Conservation (phyloP, 2,329 filamentous ascomycete genomes). For the Botrytis galanthina region DNA sequence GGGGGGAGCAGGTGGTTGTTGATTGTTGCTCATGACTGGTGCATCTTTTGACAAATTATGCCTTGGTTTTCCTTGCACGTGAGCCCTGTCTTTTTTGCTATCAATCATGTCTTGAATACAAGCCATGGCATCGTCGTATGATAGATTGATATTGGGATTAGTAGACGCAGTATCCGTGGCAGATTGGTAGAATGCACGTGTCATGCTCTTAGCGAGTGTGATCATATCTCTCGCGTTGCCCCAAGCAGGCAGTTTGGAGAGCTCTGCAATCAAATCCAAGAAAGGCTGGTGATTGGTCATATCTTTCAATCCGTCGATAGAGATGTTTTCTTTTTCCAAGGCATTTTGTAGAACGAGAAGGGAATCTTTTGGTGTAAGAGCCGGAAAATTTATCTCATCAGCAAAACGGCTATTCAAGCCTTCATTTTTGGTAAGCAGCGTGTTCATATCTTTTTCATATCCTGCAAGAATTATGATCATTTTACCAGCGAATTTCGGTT, state of each 20-base stretch:
- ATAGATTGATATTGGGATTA: constrained; percentile 26
- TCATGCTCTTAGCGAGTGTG: constrained; percentile 47
- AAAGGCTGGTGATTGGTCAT: constrained; percentile 33
- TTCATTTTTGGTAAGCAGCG: constrained; percentile 50
- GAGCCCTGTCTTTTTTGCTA: constrained; percentile 22
- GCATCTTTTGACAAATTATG: not conserved
- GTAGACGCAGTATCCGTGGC: constrained; percentile 15
- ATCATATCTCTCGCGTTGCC: constrained; percentile 54
- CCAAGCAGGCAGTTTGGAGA: constrained; percentile 46
- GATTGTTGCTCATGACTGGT: constrained; percentile 20
- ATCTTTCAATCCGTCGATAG: constrained; percentile 28
- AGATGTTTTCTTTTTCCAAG: constrained; percentile 38
- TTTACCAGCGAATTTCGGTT: constrained; percentile 49
- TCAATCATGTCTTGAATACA: constrained; percentile 33
- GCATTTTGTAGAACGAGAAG: constrained; percentile 41
- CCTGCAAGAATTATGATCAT: constrained; percentile 57
- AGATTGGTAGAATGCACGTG: constrained; percentile 35
- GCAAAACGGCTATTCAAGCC: constrained; percentile 56
- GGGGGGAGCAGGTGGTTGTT: not conserved
- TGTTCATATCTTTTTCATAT: constrained; percentile 55
- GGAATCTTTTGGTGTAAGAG: constrained; percentile 40
- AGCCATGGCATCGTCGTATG: constrained; percentile 24
- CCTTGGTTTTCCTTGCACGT: not conserved
- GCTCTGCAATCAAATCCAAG: constrained; percentile 37
- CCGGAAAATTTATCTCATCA: constrained; percentile 47